A percentile compares a stretch with the other conserved stretches of the same genome.
Evolutionary conservation across 2,329 filamentous ascomycete genomes (phyloP).

Genomic region (Iodosphaeria phyllophila): DNA sequence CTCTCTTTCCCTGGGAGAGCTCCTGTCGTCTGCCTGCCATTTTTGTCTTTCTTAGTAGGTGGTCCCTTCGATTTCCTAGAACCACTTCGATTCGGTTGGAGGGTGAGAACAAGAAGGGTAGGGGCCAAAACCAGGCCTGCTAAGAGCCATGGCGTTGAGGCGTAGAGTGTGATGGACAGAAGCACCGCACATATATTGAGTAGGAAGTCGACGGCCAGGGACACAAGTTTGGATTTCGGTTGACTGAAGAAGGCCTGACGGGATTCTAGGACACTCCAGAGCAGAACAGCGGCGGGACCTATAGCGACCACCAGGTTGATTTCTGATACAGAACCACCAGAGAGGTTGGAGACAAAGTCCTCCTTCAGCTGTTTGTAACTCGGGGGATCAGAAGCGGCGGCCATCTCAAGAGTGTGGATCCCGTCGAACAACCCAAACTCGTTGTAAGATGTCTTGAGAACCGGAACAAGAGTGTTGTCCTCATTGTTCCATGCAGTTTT

Average conservation of each 20-base stretch:
- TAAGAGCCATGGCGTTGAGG: slow-evolving; percentile 53
- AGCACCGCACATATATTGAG: slow-evolving; percentile 72
- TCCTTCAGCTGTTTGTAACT: slow-evolving; percentile 87
- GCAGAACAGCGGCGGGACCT: slow-evolving; percentile 65
- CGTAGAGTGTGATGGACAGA: slow-evolving; percentile 74
- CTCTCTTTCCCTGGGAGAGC: no score
- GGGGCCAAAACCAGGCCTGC: slow-evolving; percentile 57
- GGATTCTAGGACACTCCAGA: slow-evolving; percentile 80
- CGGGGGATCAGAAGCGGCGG: slow-evolving; percentile 18
- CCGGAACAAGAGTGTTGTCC: no score
- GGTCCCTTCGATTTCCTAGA: slow-evolving; percentile 28
- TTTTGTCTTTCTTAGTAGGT: slow-evolving; percentile 7
- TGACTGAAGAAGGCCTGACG: slow-evolving; percentile 73
- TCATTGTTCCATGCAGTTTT: no score
- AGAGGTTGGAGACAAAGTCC: slow-evolving; percentile 83
- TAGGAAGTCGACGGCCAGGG: slow-evolving; percentile 63
- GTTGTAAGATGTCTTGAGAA: no score
- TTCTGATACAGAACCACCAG: slow-evolving; percentile 66
- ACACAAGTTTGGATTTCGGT: slow-evolving; percentile 48
- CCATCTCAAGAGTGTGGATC: no score
- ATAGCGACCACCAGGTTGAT: slow-evolving; percentile 76
- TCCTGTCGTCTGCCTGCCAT: slow-evolving; percentile 5
- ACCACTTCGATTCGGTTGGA: slow-evolving; percentile 24
- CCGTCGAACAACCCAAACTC: no score
- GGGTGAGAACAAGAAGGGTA: slow-evolving; percentile 39